Evolutionary conservation across 768 basidiomycete species (phyloP).

Genomic region (Pleurotus citrinopileatus): DNA sequence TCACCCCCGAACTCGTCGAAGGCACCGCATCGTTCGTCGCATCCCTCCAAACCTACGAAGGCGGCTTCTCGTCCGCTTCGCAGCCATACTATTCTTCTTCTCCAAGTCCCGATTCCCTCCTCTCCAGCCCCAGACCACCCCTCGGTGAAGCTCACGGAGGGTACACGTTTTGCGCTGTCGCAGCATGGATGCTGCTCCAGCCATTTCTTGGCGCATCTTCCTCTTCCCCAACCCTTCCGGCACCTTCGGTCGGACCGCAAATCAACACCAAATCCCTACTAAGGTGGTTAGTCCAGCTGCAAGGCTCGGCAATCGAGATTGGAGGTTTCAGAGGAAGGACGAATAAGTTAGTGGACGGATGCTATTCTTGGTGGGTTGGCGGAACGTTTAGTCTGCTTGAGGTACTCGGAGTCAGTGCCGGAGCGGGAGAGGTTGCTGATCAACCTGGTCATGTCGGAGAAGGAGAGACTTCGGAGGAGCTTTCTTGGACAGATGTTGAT

Average conservation of each 20-base stretch:
- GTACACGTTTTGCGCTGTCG: constrained; percentile 92
- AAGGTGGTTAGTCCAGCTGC: constrained; percentile 85
- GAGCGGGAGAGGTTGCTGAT: constrained; percentile 31
- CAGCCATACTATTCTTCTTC: constrained; percentile 57
- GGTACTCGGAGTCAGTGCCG: constrained; percentile 42
- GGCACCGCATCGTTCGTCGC: constrained; percentile 79
- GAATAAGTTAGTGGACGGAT: constrained; percentile 99
- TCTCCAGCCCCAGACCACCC: constrained; percentile 57
- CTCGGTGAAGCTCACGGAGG: constrained; percentile 98
- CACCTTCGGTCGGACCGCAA: too few relatives aligned
- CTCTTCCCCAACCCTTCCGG: too few relatives aligned
- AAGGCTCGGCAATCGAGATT: constrained; percentile 76
- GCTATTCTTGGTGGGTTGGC: constrained; percentile 99
- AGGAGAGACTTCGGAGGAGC: constrained; percentile 14
- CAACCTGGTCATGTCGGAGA: constrained; percentile 16
- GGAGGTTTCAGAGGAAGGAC: constrained; percentile 93
- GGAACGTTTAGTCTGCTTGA: constrained; percentile 82
- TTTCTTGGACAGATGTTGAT: constrained; percentile 69
- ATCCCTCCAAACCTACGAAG: constrained; percentile 96
- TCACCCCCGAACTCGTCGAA: constrained; percentile 84
- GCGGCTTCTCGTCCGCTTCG: constrained; percentile 84
- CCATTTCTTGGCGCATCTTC: constrained; percentile 39
- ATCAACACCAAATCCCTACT: constrained; percentile 63
- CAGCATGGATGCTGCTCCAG: constrained; percentile 76
- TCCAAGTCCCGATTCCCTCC: constrained; percentile 21